These are phyloP conservation scores for Boletus vinaceobasis DNA, from an alignment of 768 basidiomycete species.

Conservation along the genomic window DNA sequence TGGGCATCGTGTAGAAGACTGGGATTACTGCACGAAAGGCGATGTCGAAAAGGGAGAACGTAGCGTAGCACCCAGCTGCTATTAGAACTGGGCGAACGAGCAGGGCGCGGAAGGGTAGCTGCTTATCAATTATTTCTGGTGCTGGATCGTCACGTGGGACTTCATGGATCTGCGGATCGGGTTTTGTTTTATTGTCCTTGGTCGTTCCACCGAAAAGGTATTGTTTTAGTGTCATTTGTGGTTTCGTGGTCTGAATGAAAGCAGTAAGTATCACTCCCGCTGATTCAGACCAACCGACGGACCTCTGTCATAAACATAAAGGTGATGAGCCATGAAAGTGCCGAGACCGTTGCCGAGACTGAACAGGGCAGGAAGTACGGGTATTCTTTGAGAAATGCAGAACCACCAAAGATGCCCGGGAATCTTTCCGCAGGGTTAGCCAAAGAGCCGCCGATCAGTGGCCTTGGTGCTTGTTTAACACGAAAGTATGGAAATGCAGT, in stretches of 20 bases:
- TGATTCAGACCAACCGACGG: neutral
- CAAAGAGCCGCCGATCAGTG: conserved; percentile 64
- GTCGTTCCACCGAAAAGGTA: conserved; percentile 13
- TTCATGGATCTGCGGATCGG: neutral
- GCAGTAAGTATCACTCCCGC: neutral
- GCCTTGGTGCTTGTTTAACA: conserved; percentile 38
- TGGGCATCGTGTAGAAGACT: conserved; percentile 31
- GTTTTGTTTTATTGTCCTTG: neutral
- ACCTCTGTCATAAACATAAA: conserved; percentile 57
- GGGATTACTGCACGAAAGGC: conserved; percentile 46
- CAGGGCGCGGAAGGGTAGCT: conserved; percentile 46
- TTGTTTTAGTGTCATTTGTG: conserved; percentile 11
- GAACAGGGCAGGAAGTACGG: conserved; percentile 76
- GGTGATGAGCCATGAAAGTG: conserved; percentile 47
- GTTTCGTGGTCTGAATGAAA: conserved; percentile 14
- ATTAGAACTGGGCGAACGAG: conserved; percentile 51
- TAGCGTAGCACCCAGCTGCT: conserved; percentile 58
- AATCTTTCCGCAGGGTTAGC: conserved; percentile 66
- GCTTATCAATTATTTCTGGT: conserved; percentile 9
- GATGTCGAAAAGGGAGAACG: conserved; percentile 61
- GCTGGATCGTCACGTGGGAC: neutral
- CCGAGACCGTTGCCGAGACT: conserved; percentile 54
- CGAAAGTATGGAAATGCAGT: neutral
- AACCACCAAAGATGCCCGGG: conserved; percentile 54
- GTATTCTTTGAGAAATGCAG: conserved; percentile 55